Evolutionary conservation across 1,284 basidiomycete species (phyloP), one percentile per base, ranked within the genome.

Genomic region (Clitocybe nebularis): DNA sequence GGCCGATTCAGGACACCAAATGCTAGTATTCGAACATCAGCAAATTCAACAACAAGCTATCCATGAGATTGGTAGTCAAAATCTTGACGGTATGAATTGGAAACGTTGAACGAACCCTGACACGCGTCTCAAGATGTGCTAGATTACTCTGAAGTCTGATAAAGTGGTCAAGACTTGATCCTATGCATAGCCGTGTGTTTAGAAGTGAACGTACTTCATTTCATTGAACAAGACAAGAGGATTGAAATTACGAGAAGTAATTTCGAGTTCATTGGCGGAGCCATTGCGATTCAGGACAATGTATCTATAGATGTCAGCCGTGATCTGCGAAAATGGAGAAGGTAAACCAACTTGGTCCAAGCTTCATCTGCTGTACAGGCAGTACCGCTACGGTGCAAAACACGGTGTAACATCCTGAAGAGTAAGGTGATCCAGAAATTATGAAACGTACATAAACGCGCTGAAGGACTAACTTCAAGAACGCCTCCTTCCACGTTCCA

Each of bases 361-460:
- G 84, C 68, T 62, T 89, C 87, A 50, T 87, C 84, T 4, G 75
- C 61, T n/a, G 84, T 87, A 55, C 87, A 89, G 16, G 72, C 69
- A 2, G 78, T 77, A 23, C 66, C 68, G 54, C 69, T 74, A 38
- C 85, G 75, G 58, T 88, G 85, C 72, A 75, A 81, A 23, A 80
- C 66, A 20, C 82, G 70, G 53, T 75, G 67, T 41, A 88, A 61
- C 20, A 76, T 57, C 54, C 84, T 87, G 40, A 23, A 13, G 47
- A 40, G 37, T 22, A 28, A 17, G 6, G 5, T 29, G 30, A 28
- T 35, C 16, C n/a, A 36, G 36, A 24, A 29, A 36, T 33, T 29
- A 26, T 5, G 33, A 23, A 34, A 43, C 25, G 41, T 34, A 42
- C 43, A 39, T 28, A 29, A 43, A 25, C n/a, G 13, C 13, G 30